Conservation (phyloP, 768 basidiomycete species). For the Scleroderma bovista region DNA sequence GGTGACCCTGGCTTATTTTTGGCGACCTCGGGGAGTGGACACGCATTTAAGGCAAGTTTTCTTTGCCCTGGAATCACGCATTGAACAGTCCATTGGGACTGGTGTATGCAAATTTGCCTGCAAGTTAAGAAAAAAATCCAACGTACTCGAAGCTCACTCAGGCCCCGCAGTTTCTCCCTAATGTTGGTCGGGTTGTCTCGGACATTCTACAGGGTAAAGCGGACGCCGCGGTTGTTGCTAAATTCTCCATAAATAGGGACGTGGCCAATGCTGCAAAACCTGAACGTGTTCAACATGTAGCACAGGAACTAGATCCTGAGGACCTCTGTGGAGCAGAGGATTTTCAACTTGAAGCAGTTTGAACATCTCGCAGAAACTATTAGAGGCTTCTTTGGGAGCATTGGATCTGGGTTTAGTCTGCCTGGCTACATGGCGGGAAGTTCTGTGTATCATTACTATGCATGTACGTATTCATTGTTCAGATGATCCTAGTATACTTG, state of each 20-base stretch:
- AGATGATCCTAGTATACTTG: no score
- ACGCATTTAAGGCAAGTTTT: constrained; percentile 70
- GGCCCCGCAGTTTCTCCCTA: constrained; percentile 72
- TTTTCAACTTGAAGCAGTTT: constrained; percentile 16
- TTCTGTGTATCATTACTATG: no score
- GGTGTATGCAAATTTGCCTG: no score
- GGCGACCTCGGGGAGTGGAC: constrained; percentile 86
- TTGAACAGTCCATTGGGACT: no score
- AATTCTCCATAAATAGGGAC: constrained; percentile 61
- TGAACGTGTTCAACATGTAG: constrained; percentile 10
- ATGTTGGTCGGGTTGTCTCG: constrained; percentile 71
- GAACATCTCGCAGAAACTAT: no score
- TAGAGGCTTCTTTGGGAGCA: no score
- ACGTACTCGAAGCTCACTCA: no score
- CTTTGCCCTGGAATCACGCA: not conserved
- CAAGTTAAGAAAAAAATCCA: no score
- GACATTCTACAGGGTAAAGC: constrained; percentile 66
- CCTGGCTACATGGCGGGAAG: no score
- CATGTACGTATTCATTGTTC: no score
- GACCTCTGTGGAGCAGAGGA: constrained; percentile 49
- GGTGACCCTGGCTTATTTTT: constrained; percentile 56
- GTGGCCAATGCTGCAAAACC: constrained; percentile 14
- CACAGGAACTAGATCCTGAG: constrained; percentile 38
- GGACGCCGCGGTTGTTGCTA: constrained; percentile 41
- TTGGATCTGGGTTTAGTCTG: no score